Percentiles rank a stretch among this genome's conserved stretches.
These are phyloP conservation scores for Termitomyces sp. DNA, from an alignment of 768 basidiomycete genomes.

Conservation along the genomic window DNA sequence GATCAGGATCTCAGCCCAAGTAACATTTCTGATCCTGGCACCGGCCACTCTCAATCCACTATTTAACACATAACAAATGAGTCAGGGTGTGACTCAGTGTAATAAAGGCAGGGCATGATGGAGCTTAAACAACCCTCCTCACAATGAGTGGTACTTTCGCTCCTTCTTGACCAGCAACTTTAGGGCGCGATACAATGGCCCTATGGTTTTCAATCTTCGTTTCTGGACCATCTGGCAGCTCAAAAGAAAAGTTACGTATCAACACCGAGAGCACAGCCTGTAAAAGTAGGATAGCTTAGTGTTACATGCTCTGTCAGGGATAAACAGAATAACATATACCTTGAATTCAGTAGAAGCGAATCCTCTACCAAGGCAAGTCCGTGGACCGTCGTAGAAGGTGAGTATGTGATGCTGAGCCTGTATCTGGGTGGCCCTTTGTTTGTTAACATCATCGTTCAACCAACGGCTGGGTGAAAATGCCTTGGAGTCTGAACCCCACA, in stretches of 20 bases:
- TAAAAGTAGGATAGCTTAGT: not conserved
- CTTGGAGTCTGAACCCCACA: constrained; percentile 45
- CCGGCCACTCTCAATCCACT: too few relatives aligned
- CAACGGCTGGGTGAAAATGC: constrained; percentile 43
- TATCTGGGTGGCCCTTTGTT: constrained; percentile 25
- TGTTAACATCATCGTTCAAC: constrained; percentile 23
- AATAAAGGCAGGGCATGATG: not conserved
- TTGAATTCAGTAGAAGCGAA: constrained; percentile 42
- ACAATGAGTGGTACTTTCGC: constrained; percentile 27
- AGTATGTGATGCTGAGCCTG: constrained; percentile 36
- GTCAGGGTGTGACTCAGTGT: too few relatives aligned
- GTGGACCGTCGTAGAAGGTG: constrained; percentile 42
- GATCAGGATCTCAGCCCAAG: too few relatives aligned
- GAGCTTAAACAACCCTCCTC: constrained; percentile 10
- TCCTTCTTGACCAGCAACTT: constrained; percentile 26
- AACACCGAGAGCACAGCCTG: constrained; percentile 42
- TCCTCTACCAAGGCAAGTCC: constrained; percentile 40
- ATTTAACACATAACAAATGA: too few relatives aligned
- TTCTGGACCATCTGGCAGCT: constrained; percentile 30
- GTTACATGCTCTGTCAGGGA: not conserved
- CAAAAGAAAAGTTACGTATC: constrained; percentile 37
- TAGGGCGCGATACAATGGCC: constrained; percentile 32
- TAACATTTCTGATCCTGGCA: too few relatives aligned
- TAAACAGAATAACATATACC: constrained; percentile 15
- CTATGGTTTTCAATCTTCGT: constrained; percentile 27